A percentile compares a stretch with the other conserved stretches of the same genome.
These are phyloP conservation scores for Monilinia aucupariae DNA, from an alignment of 2,329 filamentous ascomycete genomes.

Conservation along the genomic window DNA sequence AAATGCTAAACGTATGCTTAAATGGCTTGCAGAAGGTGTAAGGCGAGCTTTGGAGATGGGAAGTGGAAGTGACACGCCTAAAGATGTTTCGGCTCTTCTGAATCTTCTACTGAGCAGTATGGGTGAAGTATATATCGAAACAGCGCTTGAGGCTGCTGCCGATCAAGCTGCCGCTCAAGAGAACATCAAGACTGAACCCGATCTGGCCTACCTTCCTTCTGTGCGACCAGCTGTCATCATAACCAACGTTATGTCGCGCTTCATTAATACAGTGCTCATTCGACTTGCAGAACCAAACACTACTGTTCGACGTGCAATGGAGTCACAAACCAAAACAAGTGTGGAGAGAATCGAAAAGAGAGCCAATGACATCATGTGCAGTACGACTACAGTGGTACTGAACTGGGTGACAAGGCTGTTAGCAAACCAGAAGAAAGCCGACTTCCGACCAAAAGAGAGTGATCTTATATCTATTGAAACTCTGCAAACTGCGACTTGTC, in stretches of 20 bases:
- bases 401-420: slow-evolving; percentile 60
- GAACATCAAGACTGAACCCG: slow-evolving; percentile 74
- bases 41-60: slow-evolving; percentile 87
- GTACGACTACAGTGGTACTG: slow-evolving; percentile 59
- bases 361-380: slow-evolving; percentile 62
- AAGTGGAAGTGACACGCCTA: slow-evolving; percentile 80
- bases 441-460: slow-evolving; percentile 65
- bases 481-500: slow-evolving; percentile 81
- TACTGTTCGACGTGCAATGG: slow-evolving; percentile 71
- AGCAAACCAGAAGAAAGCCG: slow-evolving; percentile 61
- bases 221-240: slow-evolving; percentile 81
- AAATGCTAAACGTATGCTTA: slow-evolving; percentile 97
- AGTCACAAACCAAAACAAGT: slow-evolving; percentile 55
- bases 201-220: slow-evolving; percentile 74
- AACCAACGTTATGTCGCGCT: slow-evolving; percentile 87
- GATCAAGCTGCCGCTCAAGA: slow-evolving; percentile 75
- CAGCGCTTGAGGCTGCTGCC: slow-evolving; percentile 60
- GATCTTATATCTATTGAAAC: slow-evolving; percentile 61
- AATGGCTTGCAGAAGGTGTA: slow-evolving; percentile 93
- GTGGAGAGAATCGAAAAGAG: slow-evolving; percentile 62
- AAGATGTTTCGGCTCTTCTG: slow-evolving; percentile 82
- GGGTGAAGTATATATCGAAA: slow-evolving; percentile 74
- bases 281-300: slow-evolving; percentile 85
- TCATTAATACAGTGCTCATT: slow-evolving; percentile 83
- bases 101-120: slow-evolving; percentile 80